Conservation (phyloP, 2,329 filamentous ascomycete species). For the Colletotrichum spaethianum region DNA sequence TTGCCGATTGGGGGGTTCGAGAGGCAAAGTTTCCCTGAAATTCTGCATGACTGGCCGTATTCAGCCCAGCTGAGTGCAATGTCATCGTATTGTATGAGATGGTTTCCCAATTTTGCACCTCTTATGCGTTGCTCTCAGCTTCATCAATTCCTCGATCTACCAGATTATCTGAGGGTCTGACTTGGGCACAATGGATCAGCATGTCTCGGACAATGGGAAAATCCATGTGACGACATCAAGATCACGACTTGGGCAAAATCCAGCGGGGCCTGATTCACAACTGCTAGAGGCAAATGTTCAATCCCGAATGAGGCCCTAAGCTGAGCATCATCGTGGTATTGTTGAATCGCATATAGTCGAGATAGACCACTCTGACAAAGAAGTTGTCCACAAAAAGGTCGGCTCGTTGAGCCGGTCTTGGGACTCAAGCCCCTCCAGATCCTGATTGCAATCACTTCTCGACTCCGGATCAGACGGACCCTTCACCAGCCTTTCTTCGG, state of each 20-base stretch:
- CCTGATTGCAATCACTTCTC: background rate
- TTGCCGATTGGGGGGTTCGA: background rate
- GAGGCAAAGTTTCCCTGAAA: background rate
- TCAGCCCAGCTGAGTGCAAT: background rate
- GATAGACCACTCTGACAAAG: background rate
- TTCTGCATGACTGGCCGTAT: background rate
- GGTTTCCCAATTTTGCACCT: background rate
- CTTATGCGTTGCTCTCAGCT: background rate
- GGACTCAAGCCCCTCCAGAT: background rate
- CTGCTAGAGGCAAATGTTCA: background rate
- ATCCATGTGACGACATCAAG: background rate
- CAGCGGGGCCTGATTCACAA: too few species aligned
- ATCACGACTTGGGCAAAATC: too few species aligned
- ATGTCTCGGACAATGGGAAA: background rate
- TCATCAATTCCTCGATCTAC: background rate
- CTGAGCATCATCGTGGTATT: background rate
- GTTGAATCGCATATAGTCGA: background rate
- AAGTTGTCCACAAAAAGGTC: background rate
- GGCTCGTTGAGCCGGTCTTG: background rate
- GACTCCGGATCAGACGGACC: constrained; percentile 24
- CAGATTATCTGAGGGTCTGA: background rate
- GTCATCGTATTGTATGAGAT: background rate
- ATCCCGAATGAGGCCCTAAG: background rate
- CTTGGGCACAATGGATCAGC: background rate
- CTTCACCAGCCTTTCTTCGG: background rate